phyloP scores from a whole-genome alignment of 257 asterid species.

The Forsythia suspensa region DNA sequence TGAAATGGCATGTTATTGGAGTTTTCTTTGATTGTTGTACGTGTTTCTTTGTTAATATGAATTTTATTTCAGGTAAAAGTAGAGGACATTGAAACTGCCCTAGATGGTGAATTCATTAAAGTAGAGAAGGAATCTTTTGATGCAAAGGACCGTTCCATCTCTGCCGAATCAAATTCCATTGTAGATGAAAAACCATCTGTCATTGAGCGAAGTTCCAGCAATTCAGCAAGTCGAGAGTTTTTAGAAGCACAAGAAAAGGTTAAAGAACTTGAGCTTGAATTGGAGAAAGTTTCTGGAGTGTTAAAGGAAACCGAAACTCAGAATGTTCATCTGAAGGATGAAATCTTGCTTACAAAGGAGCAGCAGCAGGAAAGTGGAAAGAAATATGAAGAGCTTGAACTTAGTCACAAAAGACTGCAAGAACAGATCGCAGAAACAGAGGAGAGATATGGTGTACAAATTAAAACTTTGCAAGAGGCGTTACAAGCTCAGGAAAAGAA shows the following conservation, averaged over 20 bases:
- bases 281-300: conserved; percentile 49
- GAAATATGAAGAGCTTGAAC: conserved; percentile 55
- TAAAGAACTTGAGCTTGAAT: conserved; percentile 65
- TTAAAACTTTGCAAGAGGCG: conserved; percentile 64
- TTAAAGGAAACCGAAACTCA: conserved; percentile 65
- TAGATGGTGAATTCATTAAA: conserved; percentile 85
- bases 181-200: conserved; percentile 29
- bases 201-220: conserved; percentile 20
- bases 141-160: conserved; percentile 36
- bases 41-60: background rate
- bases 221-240: conserved; percentile 43
- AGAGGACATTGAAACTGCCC: conserved; percentile 37
- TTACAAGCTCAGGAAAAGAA: conserved; percentile 54
- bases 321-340: conserved; percentile 52
- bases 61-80: conserved; percentile 33
- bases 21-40: background rate
- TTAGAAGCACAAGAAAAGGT: conserved; percentile 75
- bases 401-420: conserved; percentile 52
- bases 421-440: conserved; percentile 57
- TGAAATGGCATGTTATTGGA: background rate
- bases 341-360: conserved; percentile 57
- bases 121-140: conserved; percentile 71
- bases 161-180: conserved; percentile 16
- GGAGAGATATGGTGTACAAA: conserved; percentile 49
- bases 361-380: conserved; percentile 38